A percentile compares a stretch with the other conserved stretches of the same genome.
Evolutionary conservation across 371 early-diverging fungal species (phyloP).

Genomic region (Apophysomyces elegans): DNA sequence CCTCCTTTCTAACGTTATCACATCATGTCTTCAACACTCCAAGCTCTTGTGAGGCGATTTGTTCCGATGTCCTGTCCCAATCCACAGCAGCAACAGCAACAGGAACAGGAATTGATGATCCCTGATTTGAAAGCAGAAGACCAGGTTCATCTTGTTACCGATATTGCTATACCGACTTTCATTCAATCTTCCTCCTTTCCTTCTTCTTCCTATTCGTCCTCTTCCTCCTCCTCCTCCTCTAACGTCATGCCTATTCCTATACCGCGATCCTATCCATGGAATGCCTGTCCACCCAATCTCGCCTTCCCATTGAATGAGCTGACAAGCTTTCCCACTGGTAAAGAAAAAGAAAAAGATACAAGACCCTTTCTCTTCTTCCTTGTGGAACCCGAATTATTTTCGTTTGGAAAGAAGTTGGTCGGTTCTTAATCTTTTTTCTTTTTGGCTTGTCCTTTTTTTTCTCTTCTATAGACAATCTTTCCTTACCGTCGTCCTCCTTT

Average conservation of each 20-base stretch:
- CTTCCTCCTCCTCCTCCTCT: not conserved
- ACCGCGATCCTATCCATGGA: not conserved
- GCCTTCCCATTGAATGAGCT: not conserved
- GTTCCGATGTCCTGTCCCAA: not conserved
- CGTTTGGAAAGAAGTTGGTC: too few species aligned
- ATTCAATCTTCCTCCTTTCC: not conserved
- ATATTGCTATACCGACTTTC: not conserved
- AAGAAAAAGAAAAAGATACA: too few species aligned
- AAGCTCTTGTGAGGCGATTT: not conserved
- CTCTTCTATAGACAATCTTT: not conserved
- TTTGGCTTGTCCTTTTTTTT: too few species aligned
- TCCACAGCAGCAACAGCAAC: not conserved
- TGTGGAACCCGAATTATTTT: too few species aligned
- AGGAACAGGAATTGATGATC: not conserved
- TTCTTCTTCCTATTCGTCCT: not conserved
- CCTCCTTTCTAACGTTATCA: not conserved
- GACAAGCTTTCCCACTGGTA: not conserved
- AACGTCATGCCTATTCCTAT: not conserved
- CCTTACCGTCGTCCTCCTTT: not conserved
- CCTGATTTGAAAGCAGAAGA: not conserved
- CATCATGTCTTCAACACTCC: conserved; percentile 1
- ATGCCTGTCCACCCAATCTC: not conserved
- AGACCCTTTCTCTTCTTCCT: too few species aligned
- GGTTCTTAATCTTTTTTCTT: too few species aligned
- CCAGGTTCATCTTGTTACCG: not conserved